Conservation (phyloP, 345 rosid genomes). For the Melastoma malabathricum region DNA sequence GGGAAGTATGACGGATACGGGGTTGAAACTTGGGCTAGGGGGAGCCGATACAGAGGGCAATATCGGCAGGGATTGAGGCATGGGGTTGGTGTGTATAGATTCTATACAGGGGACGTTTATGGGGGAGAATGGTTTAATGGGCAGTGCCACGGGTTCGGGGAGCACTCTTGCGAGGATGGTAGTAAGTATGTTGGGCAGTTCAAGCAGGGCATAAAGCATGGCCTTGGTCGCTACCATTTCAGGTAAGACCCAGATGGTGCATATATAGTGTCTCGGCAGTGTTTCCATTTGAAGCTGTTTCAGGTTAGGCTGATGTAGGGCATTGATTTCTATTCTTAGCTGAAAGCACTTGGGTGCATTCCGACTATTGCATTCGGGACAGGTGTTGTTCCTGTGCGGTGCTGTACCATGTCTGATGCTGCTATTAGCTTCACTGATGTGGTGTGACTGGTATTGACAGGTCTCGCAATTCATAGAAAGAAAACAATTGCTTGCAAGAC, state of each 20-base stretch:
- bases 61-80: conserved; percentile 77
- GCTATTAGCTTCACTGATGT: too few relatives aligned
- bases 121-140: conserved; percentile 88
- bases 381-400: too few relatives aligned
- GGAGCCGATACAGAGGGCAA: conserved; percentile 73
- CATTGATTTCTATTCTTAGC: too few relatives aligned
- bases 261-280: neutral
- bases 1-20: conserved; percentile 78
- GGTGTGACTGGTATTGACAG: too few relatives aligned
- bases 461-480: too few relatives aligned
- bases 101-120: conserved; percentile 73
- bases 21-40: conserved; percentile 81
- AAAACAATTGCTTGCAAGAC: too few relatives aligned
- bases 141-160: conserved; percentile 78
- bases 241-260: conserved; percentile 25
- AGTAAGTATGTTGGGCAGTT: conserved; percentile 68
- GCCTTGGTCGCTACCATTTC: conserved; percentile 76
- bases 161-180: conserved; percentile 68
- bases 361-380: too few relatives aligned
- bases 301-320: neutral
- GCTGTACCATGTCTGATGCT: too few relatives aligned
- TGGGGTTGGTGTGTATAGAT: conserved; percentile 69
- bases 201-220: conserved; percentile 90
- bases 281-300: neutral
- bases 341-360: too few relatives aligned